Conservation (phyloP, 192 early-diverging fungal species). For the Mortierella hygrophila region DNA sequence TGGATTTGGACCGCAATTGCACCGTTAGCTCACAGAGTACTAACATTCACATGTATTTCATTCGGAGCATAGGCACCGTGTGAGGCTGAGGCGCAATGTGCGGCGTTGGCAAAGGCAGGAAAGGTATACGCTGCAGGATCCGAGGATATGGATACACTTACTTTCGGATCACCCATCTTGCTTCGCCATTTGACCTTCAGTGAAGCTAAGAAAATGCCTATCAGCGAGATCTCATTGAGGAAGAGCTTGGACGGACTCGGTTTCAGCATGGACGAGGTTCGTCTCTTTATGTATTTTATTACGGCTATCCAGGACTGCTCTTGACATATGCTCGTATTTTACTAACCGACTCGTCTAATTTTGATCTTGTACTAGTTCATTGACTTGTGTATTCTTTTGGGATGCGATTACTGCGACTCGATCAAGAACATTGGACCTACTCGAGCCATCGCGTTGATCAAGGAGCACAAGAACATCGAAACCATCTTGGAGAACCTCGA, state of each 20-base stretch:
- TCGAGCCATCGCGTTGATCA: slow-evolving; percentile 85
- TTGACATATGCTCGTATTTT: neutral
- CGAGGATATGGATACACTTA: slow-evolving; percentile 99
- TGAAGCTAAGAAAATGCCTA: slow-evolving; percentile 90
- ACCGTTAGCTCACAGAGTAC: neutral
- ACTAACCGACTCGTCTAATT: neutral
- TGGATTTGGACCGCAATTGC: neutral
- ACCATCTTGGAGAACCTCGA: slow-evolving; percentile 80
- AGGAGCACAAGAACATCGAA: slow-evolving; percentile 88
- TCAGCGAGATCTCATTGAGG: slow-evolving; percentile 87
- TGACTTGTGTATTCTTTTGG: slow-evolving; percentile 97
- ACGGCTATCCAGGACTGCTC: neutral
- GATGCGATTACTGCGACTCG: slow-evolving; percentile 97
- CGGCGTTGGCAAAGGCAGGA: slow-evolving; percentile 87
- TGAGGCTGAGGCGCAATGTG: slow-evolving; percentile 99
- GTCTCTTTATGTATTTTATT: too few relatives aligned
- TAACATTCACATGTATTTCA: neutral
- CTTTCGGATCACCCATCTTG: slow-evolving; percentile 91
- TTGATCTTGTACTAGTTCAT: slow-evolving; percentile 76
- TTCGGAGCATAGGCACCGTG: slow-evolving; percentile 78
- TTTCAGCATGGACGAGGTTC: slow-evolving; percentile 77
- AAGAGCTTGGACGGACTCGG: slow-evolving; percentile 87
- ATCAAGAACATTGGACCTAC: slow-evolving; percentile 95
- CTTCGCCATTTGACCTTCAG: slow-evolving; percentile 94
- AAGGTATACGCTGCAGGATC: slow-evolving; percentile 95